Conservation (phyloP, 208 protist genomes). For the Trichomonas vaginalis region DNA sequence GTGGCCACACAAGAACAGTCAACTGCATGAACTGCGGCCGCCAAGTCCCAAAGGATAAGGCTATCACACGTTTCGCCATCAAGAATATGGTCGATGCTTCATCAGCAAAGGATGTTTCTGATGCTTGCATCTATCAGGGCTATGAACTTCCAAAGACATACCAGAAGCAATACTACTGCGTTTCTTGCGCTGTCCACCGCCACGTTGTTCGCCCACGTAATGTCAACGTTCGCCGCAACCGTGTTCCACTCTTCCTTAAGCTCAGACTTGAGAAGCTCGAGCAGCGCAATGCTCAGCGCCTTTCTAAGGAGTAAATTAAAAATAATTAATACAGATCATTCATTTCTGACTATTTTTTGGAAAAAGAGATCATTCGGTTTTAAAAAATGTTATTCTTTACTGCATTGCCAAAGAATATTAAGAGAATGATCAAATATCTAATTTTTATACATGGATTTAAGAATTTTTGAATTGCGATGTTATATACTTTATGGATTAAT, state of each 20-base stretch:
- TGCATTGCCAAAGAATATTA: too few relatives aligned
- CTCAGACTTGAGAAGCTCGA: background rate
- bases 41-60: slow-evolving; percentile 33
- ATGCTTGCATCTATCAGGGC: slow-evolving; percentile 26
- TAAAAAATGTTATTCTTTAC: too few relatives aligned
- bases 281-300: background rate
- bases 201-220: slow-evolving; percentile 34
- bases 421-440: too few relatives aligned
- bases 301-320: too few relatives aligned
- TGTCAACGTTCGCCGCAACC: slow-evolving; percentile 17
- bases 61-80: slow-evolving; percentile 31
- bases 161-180: slow-evolving; percentile 36
- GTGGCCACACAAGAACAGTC: slow-evolving; percentile 22
- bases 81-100: slow-evolving; percentile 36
- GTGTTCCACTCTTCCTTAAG: slow-evolving; percentile 26
- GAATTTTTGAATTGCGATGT: too few relatives aligned
- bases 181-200: slow-evolving; percentile 35
- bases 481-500: too few relatives aligned
- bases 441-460: too few relatives aligned
- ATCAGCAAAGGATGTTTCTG: slow-evolving; percentile 25
- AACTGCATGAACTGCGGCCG: slow-evolving; percentile 33
- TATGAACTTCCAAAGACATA: slow-evolving; percentile 38
- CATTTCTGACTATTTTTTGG: too few relatives aligned
- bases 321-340: too few relatives aligned
- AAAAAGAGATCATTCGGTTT: too few relatives aligned